Base-by-base conservation (phyloP, 2,329 filamentous ascomycete species). In the Aspergillus carbonarius region DNA sequence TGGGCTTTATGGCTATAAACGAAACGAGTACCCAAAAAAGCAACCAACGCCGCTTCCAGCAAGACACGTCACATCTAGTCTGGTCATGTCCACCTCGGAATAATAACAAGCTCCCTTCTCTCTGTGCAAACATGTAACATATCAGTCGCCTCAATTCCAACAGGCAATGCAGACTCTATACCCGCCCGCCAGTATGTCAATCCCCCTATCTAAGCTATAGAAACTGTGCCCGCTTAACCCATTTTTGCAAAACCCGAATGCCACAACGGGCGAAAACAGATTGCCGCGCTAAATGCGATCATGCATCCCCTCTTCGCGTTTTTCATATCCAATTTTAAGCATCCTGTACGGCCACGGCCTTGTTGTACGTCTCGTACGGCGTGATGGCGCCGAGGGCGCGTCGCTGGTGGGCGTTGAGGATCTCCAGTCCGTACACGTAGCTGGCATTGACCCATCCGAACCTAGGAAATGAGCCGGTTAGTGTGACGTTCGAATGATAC, bases 391-490 rank as follows among this genome's bases (percentile, higher is more conserved):
- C 93, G 39, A 99, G 82, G 0, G 93, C 92, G 68, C 93, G 89
- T 73, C 88, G 87, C 86, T 95, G 93, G 76, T 96, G 92, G 32
- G 91, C 89, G 68, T 90, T 93, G 60, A 96, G 83, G 66, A 97
- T 90, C 65, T 93, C 88, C 60, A 98, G 82, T 40, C 93, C 95
- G 71, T 96, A 96, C 58, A 98, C 90, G 74, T 96, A 99, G 73
- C 93, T 97, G 69, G 95, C 93, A 73, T 99, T 99, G 70, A 98
- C 95, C 95, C 95, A 99, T 54, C 93, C 95, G 72, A 99, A 99
- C 58, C 93, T 96, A 70, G 51, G 57, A 52, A 17, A 47, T 7
- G 35, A 20, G 9, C 30, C 10, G 35, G 54, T 62, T 60, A 62
- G 54, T 55, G 15, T 39, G 18, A 48, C 2, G 10, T 37, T 18